These are phyloP conservation scores for Populus hybrid DNA, from an alignment of 441 rosid genomes.

Conservation along the genomic window DNA sequence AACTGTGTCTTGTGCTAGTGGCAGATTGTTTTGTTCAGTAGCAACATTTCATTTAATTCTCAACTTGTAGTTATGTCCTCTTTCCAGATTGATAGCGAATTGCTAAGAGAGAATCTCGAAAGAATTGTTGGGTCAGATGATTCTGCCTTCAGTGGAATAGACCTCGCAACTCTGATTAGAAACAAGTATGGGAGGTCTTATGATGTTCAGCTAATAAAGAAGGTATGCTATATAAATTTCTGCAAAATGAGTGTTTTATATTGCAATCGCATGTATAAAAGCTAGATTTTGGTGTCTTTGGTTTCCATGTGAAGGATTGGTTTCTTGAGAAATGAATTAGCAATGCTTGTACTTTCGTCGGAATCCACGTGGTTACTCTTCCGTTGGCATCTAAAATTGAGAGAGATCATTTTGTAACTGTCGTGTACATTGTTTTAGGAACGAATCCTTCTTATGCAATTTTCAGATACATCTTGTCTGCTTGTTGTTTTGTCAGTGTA, in stretches of 20 bases:
- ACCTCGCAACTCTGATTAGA: constrained; percentile 92
- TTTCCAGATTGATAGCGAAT: constrained; percentile 51
- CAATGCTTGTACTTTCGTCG: not conserved
- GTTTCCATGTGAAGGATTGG: not conserved
- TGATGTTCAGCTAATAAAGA: constrained; percentile 89
- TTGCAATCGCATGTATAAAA: too few species aligned
- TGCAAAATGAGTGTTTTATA: not conserved
- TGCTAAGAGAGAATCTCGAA: constrained; percentile 73
- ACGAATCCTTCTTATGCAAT: not conserved
- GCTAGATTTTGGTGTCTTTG: not conserved
- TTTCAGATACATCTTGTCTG: not conserved
- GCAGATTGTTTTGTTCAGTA: not conserved
- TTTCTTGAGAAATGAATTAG: not conserved
- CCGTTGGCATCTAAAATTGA: not conserved
- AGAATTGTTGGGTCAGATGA: constrained; percentile 87
- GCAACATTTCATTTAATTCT: not conserved
- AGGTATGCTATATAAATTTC: constrained; percentile 39
- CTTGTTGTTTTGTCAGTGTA: not conserved
- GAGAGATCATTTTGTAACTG: not conserved
- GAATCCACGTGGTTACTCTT: not conserved
- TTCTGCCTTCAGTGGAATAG: constrained; percentile 80
- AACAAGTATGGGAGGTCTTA: constrained; percentile 93
- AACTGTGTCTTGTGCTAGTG: not conserved
- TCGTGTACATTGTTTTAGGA: not conserved
- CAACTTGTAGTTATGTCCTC: too few species aligned